These are phyloP conservation scores for Mycoemilia scoparia DNA, from an alignment of 192 early-diverging fungal genomes.

Conservation along the genomic window DNA sequence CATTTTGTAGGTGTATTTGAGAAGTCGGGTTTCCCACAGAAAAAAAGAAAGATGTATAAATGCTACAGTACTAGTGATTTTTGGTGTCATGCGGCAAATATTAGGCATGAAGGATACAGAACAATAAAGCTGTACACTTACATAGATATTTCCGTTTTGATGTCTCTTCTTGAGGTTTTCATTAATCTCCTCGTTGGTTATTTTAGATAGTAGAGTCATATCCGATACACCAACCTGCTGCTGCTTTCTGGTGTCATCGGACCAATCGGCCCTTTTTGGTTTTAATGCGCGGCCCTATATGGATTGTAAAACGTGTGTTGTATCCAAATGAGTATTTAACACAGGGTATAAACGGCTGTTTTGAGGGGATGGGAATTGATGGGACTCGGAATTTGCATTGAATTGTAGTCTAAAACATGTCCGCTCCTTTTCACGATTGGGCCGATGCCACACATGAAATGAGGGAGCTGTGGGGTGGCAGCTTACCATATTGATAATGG, in stretches of 20 bases:
- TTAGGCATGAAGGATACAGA: neutral
- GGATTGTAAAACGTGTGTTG: too few relatives aligned
- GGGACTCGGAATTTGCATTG: too few relatives aligned
- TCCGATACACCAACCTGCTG: conserved; percentile 69
- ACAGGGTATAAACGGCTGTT: too few relatives aligned
- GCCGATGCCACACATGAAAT: too few relatives aligned
- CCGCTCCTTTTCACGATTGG: too few relatives aligned
- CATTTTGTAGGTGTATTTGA: conserved; percentile 10
- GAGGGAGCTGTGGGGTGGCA: too few relatives aligned
- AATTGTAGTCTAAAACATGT: too few relatives aligned
- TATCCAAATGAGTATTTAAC: too few relatives aligned
- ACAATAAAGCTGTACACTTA: conserved; percentile 23
- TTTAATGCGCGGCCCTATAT: too few relatives aligned
- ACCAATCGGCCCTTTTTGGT: conserved; percentile 46
- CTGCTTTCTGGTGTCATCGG: conserved; percentile 48
- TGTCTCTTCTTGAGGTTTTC: conserved; percentile 86
- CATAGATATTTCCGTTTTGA: conserved; percentile 73
- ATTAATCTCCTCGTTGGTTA: conserved; percentile 87
- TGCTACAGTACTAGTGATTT: too few relatives aligned
- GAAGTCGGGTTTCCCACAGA: neutral
- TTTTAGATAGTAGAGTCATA: conserved; percentile 83
- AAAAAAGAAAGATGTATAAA: neutral
- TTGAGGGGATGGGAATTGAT: too few relatives aligned
- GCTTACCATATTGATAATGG: too few relatives aligned
- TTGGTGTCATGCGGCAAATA: neutral